Percentiles rank a stretch among this genome's conserved stretches.
Evolutionary conservation across 805 yeast genomes (phyloP).

Genomic region (Candida corydali): DNA sequence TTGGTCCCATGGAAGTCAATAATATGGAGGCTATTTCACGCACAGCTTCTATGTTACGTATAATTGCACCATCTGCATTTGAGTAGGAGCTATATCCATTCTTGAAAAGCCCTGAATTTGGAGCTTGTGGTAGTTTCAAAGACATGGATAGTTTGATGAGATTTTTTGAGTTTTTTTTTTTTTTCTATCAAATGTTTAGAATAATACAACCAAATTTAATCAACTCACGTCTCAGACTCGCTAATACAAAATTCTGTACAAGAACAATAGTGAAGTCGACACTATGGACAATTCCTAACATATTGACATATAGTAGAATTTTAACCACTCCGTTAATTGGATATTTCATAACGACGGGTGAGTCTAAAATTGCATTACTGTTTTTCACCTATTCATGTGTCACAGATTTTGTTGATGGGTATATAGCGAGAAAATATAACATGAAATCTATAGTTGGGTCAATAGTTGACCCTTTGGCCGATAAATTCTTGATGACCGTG

Average conservation of each 20-base stretch:
- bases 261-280: conserved; percentile 1
- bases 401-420: conserved; percentile 92
- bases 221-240: no score
- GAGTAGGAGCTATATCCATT: conserved; percentile 88
- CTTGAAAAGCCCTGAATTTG: conserved; percentile 89
- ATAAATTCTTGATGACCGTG: conserved; percentile 82
- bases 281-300: conserved; percentile 79
- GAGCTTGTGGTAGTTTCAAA: conserved; percentile 85
- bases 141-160: conserved; percentile 54
- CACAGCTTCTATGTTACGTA: conserved; percentile 89
- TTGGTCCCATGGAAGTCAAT: conserved; percentile 93
- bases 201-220: neutral
- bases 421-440: conserved; percentile 76
- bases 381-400: conserved; percentile 81
- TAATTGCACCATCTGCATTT: conserved; percentile 91
- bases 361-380: conserved; percentile 61
- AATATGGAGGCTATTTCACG: conserved; percentile 90
- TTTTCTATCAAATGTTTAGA: conserved; percentile 3
- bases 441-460: conserved; percentile 82
- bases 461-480: conserved; percentile 93
- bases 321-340: conserved; percentile 83
- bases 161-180: conserved; percentile 4
- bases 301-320: conserved; percentile 79
- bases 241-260: neutral
- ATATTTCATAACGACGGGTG: conserved; percentile 61